Evolutionary conservation across 1,284 basidiomycete genomes (phyloP), one percentile per base, ranked within the genome.

Genomic region (Naganishia sp.): DNA sequence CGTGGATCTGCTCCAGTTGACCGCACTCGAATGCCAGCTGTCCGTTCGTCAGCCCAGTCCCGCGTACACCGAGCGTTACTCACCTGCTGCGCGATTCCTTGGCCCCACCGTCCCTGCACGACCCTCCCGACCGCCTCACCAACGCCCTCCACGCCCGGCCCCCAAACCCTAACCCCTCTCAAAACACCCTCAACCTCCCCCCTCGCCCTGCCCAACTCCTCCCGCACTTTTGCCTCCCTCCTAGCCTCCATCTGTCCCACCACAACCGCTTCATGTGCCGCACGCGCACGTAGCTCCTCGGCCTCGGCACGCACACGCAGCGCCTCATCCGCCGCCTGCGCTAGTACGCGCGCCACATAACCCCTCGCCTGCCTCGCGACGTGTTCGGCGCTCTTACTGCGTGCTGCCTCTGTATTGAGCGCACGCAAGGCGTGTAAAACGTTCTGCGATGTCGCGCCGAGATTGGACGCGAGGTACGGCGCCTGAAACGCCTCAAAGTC

Each of bases 21-120:
- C 89, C 90, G 1, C 87, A 84, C 69, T 90, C 86, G 69, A 86
- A 85, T 21, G 88, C 82, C 42, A 92, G 82, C 89, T 91, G 69
- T 21, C n/a, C 28, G 23, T 9, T 10, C 39, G 21, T 49, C n/a
- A 49, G 47, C 47, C 28, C 9, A 42, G 35, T 39, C 35, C 49
- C 35, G 18, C 7, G 17, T 13, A 54, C 10, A 41, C 7, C 35
- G 18, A 23, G 23, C 18, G 39, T 11, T 15, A 74, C 83, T 50
- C 68, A 89, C 89, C 78, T 86, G 83, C 68, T 83, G 81, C 73
- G 91, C 87, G 13, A 92, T 81, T 5, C 84, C 85, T 68, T 78
- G 81, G 66, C 86, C 88, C 85, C 89, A 91, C 1, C 81, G 76
- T 47, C 79, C 78, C 47, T 84, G 80, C 10, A 90, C 76, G 45